A percentile compares a stretch with the other conserved stretches of the same genome.
phyloP scores from a whole-genome alignment of 2,329 filamentous ascomycete genomes.

The Trichophyton mentagrophytes region DNA sequence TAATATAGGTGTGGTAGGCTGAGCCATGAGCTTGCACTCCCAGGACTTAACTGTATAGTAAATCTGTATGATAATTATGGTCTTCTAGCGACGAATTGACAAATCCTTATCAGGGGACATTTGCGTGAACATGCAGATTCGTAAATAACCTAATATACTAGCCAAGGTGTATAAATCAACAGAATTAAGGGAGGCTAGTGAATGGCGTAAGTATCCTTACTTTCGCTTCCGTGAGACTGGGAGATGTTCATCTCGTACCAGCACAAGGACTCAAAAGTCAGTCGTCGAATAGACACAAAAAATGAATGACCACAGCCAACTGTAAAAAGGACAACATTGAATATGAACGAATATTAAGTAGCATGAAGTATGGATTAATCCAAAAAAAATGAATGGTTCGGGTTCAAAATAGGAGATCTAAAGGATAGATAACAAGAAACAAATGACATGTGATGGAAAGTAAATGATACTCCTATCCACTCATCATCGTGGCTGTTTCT shows the following conservation, averaged over 20 bases:
- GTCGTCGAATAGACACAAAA: too few species aligned
- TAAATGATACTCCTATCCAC: conserved; percentile 4
- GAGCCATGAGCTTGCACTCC: background rate
- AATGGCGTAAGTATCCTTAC: background rate
- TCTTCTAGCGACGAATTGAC: background rate
- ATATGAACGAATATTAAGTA: background rate
- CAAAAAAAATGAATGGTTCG: background rate
- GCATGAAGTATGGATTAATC: background rate
- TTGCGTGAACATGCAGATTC: background rate
- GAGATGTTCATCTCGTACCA: background rate
- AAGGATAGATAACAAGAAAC: background rate
- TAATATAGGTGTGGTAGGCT: background rate
- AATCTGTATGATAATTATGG: background rate
- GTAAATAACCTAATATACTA: background rate
- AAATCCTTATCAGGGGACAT: background rate
- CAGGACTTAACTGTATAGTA: background rate
- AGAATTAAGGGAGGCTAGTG: background rate
- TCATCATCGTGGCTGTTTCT: conserved; percentile 14
- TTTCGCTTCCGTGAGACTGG: background rate
- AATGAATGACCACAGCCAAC: too few species aligned
- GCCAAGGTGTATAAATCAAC: background rate
- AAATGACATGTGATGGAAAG: background rate
- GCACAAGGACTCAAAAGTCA: background rate
- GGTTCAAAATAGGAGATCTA: background rate
- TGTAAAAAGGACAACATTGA: background rate